Conservation (phyloP, 257 asterid genomes). For the Nicotiana otophora region DNA sequence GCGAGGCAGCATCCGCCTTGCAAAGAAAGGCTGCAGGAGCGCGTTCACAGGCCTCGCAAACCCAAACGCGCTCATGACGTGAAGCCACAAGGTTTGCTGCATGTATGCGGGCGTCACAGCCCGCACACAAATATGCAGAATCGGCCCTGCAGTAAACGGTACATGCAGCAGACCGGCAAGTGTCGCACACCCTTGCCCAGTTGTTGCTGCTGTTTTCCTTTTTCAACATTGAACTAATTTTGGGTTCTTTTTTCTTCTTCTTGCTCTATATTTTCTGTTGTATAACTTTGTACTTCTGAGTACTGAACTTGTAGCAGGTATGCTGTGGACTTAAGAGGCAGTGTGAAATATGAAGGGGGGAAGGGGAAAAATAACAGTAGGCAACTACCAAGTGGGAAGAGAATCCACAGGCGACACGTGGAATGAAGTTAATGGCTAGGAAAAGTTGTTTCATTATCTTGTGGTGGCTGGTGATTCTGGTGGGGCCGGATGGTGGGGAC, state of each 20-base stretch:
- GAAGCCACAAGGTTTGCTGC: conserved; percentile 25
- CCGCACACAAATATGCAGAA: conserved; percentile 47
- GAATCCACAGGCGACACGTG: conserved; percentile 46
- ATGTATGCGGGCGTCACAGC: conserved; percentile 54
- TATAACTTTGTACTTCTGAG: neutral
- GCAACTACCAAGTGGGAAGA: conserved; percentile 14
- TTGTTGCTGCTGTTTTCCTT: conserved; percentile 22
- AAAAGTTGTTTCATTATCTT: conserved; percentile 25
- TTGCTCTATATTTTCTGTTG: conserved; percentile 3
- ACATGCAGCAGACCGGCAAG: conserved; percentile 44
- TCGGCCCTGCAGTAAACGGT: conserved; percentile 57
- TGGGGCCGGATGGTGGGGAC: conserved; percentile 9
- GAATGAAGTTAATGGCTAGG: conserved; percentile 38
- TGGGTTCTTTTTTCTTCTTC: neutral
- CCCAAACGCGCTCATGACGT: conserved; percentile 48
- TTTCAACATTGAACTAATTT: conserved; percentile 23
- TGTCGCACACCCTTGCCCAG: conserved; percentile 52
- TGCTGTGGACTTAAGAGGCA: neutral
- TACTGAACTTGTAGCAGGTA: neutral
- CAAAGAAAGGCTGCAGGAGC: conserved; percentile 68
- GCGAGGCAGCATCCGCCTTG: conserved; percentile 81
- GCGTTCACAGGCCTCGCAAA: conserved; percentile 57
- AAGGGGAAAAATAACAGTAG: neutral
- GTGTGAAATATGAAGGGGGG: neutral
- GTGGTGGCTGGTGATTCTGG: conserved; percentile 44